Evolutionary conservation across 345 rosid species (phyloP).

Genomic region (Draba incana): DNA sequence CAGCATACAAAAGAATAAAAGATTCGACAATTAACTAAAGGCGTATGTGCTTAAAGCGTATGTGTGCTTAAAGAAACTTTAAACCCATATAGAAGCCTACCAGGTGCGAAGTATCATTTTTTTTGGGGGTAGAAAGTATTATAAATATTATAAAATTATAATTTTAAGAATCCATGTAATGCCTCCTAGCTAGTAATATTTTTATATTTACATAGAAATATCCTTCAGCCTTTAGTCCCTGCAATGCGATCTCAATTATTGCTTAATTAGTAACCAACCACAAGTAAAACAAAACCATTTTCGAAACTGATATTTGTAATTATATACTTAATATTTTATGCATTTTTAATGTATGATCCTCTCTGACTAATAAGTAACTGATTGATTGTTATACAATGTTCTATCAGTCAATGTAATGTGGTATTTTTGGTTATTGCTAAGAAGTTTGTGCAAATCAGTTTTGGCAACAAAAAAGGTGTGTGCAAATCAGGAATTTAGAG

Average conservation of each 20-base stretch:
- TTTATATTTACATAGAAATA: background rate
- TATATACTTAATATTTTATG: background rate
- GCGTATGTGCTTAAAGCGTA: background rate
- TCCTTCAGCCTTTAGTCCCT: background rate
- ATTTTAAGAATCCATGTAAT: constrained; percentile 2
- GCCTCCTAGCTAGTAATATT: background rate
- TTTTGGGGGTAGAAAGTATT: constrained; percentile 1
- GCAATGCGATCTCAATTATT: background rate
- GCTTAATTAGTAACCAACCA: background rate
- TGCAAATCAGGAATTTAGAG: background rate
- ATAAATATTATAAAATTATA: background rate
- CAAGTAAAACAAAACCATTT: background rate
- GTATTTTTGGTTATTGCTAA: too few species aligned
- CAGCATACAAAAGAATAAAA: constrained; percentile 12
- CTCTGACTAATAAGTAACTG: too few species aligned
- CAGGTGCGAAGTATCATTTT: background rate
- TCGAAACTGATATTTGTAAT: background rate
- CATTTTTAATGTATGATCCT: background rate
- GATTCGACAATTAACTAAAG: constrained; percentile 28
- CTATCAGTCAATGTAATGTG: too few species aligned
- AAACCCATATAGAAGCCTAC: constrained; percentile 9
- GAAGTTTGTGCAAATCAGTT: too few species aligned
- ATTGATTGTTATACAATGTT: too few species aligned
- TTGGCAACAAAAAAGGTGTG: too few species aligned
- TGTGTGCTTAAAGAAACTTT: constrained; percentile 27